Evolutionary conservation across 176 grass and related monocot genomes (phyloP).

Genomic region (Themeda triandra): DNA sequence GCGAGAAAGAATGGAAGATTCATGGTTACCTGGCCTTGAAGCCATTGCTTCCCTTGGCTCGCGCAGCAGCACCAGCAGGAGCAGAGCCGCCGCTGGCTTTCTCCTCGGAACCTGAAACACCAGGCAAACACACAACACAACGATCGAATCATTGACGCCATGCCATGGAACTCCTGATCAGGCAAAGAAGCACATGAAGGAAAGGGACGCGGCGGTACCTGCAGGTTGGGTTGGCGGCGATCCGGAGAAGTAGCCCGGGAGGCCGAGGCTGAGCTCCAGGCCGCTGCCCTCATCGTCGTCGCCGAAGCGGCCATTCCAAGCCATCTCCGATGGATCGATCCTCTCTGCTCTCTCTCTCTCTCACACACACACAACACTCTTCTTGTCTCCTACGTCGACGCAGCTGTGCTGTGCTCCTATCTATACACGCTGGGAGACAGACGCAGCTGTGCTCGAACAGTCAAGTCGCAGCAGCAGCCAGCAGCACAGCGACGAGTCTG

Average conservation of each 20-base stretch:
- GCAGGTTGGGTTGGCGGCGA: constrained; percentile 6
- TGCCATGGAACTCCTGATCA: not conserved
- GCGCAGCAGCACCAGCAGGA: not conserved
- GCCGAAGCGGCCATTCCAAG: constrained; percentile 53
- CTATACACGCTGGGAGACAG: not conserved
- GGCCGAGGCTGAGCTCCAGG: constrained; percentile 65
- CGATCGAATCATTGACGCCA: not conserved
- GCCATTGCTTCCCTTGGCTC: constrained; percentile 18
- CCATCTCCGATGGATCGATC: constrained; percentile 3
- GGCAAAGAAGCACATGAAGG: not conserved
- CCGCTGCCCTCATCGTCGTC: constrained; percentile 45
- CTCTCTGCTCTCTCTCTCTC: not conserved
- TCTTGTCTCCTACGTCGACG: not conserved
- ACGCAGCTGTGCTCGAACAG: not conserved
- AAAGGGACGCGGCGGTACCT: not conserved
- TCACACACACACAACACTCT: not conserved
- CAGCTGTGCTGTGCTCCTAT: not conserved
- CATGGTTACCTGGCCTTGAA: constrained; percentile 32
- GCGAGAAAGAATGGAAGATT: not conserved
- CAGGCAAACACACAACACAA: not conserved
- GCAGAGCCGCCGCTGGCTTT: not conserved
- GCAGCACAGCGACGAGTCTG: not conserved
- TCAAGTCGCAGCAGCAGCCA: not conserved
- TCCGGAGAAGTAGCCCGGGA: constrained; percentile 48
- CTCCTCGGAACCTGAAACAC: constrained; percentile 22